Evolutionary conservation across 108 stramenopile genomes (phyloP).

Genomic region (Pseudonitzschia multiseries): DNA sequence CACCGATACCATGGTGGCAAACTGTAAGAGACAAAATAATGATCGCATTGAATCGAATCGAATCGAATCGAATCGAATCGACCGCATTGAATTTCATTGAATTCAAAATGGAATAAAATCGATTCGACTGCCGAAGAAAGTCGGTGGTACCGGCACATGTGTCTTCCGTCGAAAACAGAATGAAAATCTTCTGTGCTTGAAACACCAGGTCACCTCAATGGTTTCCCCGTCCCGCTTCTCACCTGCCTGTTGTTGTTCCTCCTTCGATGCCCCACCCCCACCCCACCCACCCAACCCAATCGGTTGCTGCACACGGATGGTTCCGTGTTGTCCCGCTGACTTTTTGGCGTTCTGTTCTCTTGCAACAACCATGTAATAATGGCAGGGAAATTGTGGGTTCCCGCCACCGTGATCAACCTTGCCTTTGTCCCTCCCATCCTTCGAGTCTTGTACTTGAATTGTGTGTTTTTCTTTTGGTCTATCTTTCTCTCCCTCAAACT

Average conservation of each 20-base stretch:
- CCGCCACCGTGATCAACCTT: slow-evolving; percentile 88
- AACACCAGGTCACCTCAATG: no score
- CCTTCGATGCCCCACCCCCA: no score
- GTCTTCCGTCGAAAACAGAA: no score
- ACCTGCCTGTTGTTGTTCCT: neutral
- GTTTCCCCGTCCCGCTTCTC: no score
- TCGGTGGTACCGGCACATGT: neutral
- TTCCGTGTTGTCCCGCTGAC: no score
- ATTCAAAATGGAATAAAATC: neutral
- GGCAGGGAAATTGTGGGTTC: slow-evolving; percentile 64
- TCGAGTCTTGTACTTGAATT: slow-evolving; percentile 88
- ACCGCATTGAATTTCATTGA: neutral
- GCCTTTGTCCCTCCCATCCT: slow-evolving; percentile 88
- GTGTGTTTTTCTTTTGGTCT: slow-evolving; percentile 93
- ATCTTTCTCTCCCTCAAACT: slow-evolving; percentile 86
- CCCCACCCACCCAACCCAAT: no score
- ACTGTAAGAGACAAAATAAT: slow-evolving; percentile 45
- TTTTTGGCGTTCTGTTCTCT: neutral
- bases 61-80: neutral
- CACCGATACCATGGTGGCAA: slow-evolving; percentile 86
- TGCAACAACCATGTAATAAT: no score
- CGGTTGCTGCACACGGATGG: no score
- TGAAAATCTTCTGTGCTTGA: no score
- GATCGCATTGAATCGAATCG: slow-evolving; percentile 27
- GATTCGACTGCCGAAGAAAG: neutral